Percentiles rank a stretch among this genome's conserved stretches.
phyloP scores from a whole-genome alignment of 345 rosid species.

The Dovyalis caffra region DNA sequence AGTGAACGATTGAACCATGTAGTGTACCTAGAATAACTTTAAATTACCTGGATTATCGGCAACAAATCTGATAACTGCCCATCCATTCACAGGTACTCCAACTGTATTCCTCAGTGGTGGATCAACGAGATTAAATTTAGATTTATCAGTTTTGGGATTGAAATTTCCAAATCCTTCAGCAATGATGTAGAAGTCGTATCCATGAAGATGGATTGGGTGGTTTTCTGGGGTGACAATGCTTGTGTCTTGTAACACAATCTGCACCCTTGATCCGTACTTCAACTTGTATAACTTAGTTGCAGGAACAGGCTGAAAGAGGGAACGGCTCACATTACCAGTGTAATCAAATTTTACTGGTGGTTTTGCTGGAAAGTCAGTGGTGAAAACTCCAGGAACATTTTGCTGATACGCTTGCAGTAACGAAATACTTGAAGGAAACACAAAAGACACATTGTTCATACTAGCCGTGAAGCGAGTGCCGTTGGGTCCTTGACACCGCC shows the following conservation, averaged over 20 bases:
- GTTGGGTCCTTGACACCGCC: slow-evolving; percentile 76
- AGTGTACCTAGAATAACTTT: background rate
- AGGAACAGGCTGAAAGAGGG: slow-evolving; percentile 63
- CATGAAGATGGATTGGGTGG: slow-evolving; percentile 93
- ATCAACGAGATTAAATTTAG: slow-evolving; percentile 81
- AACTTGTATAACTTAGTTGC: slow-evolving; percentile 71
- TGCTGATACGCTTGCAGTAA: slow-evolving; percentile 71
- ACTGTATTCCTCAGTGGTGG: slow-evolving; percentile 91
- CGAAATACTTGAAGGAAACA: slow-evolving; percentile 60
- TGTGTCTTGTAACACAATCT: slow-evolving; percentile 79
- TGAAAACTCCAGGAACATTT: slow-evolving; percentile 70
- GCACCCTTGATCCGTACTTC: slow-evolving; percentile 71
- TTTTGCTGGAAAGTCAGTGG: slow-evolving; percentile 70
- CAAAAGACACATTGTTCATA: slow-evolving; percentile 83
- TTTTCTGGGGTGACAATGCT: slow-evolving; percentile 80
- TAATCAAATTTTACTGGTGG: slow-evolving; percentile 72
- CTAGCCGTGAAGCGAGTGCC: slow-evolving; percentile 88
- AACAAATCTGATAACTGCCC: slow-evolving; percentile 92
- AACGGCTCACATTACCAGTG: slow-evolving; percentile 74
- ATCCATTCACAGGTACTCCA: slow-evolving; percentile 71
- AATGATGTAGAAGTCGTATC: slow-evolving; percentile 85
- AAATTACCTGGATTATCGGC: slow-evolving; percentile 93
- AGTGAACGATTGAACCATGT: background rate
- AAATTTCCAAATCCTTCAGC: slow-evolving; percentile 92
- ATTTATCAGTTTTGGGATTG: slow-evolving; percentile 53